phyloP scores from a whole-genome alignment of 306 rosid genomes.

The Aeschynomene evenia region DNA sequence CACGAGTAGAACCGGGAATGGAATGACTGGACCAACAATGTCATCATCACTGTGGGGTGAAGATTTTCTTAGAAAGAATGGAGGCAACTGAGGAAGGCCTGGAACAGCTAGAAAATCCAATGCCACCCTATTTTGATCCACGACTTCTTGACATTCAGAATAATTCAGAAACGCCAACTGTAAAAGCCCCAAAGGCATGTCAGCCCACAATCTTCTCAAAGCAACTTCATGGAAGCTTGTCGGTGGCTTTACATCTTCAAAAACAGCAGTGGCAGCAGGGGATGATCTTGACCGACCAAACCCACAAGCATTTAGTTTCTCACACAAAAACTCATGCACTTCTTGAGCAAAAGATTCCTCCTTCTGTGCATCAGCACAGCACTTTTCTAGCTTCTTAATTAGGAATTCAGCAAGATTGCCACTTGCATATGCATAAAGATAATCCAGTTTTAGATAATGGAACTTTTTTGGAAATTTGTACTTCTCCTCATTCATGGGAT shows the following conservation, averaged over 20 bases:
- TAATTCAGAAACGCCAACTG: slow-evolving; percentile 55
- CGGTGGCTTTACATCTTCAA: slow-evolving; percentile 55
- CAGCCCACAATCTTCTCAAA: slow-evolving; percentile 61
- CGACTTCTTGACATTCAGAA: slow-evolving; percentile 42
- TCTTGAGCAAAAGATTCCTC: slow-evolving; percentile 35
- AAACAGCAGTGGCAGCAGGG: slow-evolving; percentile 46
- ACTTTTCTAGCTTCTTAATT: slow-evolving; percentile 28
- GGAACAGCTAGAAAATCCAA: slow-evolving; percentile 58
- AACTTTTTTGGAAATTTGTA: slow-evolving; percentile 42
- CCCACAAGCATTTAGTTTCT: slow-evolving; percentile 57
- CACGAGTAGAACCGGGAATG: slow-evolving; percentile 55
- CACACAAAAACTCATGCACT: slow-evolving; percentile 55
- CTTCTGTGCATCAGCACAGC: background rate
- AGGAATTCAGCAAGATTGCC: slow-evolving; percentile 45
- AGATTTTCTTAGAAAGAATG: slow-evolving; percentile 59
- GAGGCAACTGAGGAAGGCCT: slow-evolving; percentile 60
- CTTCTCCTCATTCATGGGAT: slow-evolving; percentile 41
- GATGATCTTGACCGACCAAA: slow-evolving; percentile 46
- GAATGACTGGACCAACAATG: slow-evolving; percentile 72
- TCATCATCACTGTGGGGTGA: slow-evolving; percentile 45
- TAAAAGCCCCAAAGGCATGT: slow-evolving; percentile 54
- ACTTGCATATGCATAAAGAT: slow-evolving; percentile 48
- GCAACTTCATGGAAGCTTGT: slow-evolving; percentile 52
- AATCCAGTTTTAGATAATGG: slow-evolving; percentile 47
- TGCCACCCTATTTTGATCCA: slow-evolving; percentile 31